Evolutionary conservation across 108 stramenopile genomes (phyloP).

Genomic region (Skeletonema marinoi): DNA sequence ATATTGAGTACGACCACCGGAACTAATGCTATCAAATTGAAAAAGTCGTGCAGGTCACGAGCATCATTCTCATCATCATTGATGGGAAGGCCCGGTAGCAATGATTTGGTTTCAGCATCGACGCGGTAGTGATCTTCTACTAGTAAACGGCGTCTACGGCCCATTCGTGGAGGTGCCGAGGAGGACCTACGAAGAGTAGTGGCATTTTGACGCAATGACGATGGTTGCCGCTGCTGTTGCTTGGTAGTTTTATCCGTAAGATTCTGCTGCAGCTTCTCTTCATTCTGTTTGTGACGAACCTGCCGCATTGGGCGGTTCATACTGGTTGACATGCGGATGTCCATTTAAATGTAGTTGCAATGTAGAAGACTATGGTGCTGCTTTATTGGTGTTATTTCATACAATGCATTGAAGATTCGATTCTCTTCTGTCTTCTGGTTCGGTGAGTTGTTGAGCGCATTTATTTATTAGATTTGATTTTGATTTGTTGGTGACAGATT

Average conservation of each 20-base stretch:
- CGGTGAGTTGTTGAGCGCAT: too few relatives aligned
- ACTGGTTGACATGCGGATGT: neutral
- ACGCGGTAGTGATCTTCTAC: conserved; percentile 78
- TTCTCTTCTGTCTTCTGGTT: too few relatives aligned
- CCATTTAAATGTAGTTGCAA: neutral
- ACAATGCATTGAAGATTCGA: too few relatives aligned
- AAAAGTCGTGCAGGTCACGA: conserved; percentile 84
- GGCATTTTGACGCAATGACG: neutral
- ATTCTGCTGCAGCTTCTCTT: neutral
- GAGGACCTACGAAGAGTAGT: conserved; percentile 9
- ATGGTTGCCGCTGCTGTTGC: neutral
- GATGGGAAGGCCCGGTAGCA: conserved; percentile 78
- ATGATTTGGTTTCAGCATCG: conserved; percentile 46
- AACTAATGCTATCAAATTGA: conserved; percentile 82
- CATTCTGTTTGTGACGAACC: neutral
- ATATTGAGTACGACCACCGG: conserved; percentile 81
- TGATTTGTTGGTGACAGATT: too few relatives aligned
- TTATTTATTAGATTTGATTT: too few relatives aligned
- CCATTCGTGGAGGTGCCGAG: conserved; percentile 34
- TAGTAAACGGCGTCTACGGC: conserved; percentile 27
- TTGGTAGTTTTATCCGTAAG: neutral
- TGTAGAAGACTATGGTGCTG: too few relatives aligned
- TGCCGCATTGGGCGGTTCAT: neutral
- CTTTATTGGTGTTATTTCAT: too few relatives aligned
- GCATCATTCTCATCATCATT: conserved; percentile 69